A percentile compares a stretch with the other conserved stretches of the same genome.
Evolutionary conservation across 768 basidiomycete species (phyloP).

Genomic region (Dentipellis sp.): DNA sequence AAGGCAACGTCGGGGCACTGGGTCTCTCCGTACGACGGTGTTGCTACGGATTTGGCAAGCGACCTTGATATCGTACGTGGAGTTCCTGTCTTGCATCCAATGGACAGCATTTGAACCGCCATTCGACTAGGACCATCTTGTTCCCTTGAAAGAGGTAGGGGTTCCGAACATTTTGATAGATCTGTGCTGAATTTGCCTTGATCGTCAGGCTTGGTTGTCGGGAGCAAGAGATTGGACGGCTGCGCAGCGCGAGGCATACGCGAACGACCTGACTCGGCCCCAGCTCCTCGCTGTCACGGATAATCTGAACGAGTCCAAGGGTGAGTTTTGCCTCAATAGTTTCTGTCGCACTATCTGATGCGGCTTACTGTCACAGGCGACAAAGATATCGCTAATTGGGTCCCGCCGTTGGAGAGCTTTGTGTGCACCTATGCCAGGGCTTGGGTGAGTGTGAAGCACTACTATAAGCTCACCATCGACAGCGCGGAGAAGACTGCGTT

Average conservation of each 20-base stretch:
- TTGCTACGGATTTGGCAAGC: slow-evolving; percentile 33
- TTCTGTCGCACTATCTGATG: neutral
- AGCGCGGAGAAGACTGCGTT: slow-evolving; percentile 42
- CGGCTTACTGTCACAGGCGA: slow-evolving; percentile 26
- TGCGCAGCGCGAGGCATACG: slow-evolving; percentile 40
- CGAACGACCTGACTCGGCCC: slow-evolving; percentile 47
- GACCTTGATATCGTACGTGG: slow-evolving; percentile 40
- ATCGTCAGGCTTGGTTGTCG: slow-evolving; percentile 40
- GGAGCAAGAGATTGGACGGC: slow-evolving; percentile 44
- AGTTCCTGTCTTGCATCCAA: neutral
- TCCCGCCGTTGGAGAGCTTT: slow-evolving; percentile 39
- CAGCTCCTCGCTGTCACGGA: slow-evolving; percentile 44
- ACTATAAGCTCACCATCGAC: slow-evolving; percentile 39
- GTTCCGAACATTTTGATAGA: neutral
- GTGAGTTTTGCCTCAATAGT: slow-evolving; percentile 14
- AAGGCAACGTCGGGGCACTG: slow-evolving; percentile 37
- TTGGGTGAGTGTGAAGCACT: slow-evolving; percentile 41
- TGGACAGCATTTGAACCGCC: neutral
- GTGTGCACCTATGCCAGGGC: slow-evolving; percentile 45
- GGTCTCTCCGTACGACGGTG: slow-evolving; percentile 44
- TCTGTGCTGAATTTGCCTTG: neutral
- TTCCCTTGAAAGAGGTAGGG: slow-evolving; percentile 41
- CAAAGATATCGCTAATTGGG: slow-evolving; percentile 41
- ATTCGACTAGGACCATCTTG: slow-evolving; percentile 36
- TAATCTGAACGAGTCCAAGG: slow-evolving; percentile 40